A percentile compares a stretch with the other conserved stretches of the same genome.
phyloP scores from a whole-genome alignment of 192 early-diverging fungal species.

The Rhizophagus clarus region DNA sequence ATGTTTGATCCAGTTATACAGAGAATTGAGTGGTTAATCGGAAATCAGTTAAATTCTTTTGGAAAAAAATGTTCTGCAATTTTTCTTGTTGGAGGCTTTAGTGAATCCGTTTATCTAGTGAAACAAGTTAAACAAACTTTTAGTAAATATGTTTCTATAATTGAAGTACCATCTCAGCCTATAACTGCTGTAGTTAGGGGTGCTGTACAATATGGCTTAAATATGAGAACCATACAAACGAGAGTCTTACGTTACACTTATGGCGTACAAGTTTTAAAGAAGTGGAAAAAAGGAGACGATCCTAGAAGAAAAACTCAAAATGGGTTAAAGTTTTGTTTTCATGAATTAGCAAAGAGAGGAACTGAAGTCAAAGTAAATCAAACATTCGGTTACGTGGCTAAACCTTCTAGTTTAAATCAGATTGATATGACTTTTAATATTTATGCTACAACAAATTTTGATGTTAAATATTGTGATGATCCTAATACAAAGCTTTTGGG shows the following conservation, averaged over 20 bases:
- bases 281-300: background rate
- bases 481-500: background rate
- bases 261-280: background rate
- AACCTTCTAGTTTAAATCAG: constrained; percentile 12
- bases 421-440: constrained; percentile 12
- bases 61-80: constrained; percentile 40
- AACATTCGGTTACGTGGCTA: background rate
- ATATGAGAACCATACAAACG: constrained; percentile 14
- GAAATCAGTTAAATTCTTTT: constrained; percentile 44
- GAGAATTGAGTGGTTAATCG: constrained; percentile 42
- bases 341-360: background rate
- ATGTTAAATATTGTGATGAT: constrained; percentile 25
- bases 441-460: background rate
- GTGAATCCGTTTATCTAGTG: constrained; percentile 49
- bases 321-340: background rate
- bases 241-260: constrained; percentile 9
- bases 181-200: constrained; percentile 52
- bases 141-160: constrained; percentile 33
- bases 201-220: constrained; percentile 41
- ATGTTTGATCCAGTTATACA: constrained; percentile 51
- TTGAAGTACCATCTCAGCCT: constrained; percentile 45
- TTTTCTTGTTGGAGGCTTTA: constrained; percentile 59
- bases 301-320: background rate
- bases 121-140: constrained; percentile 38
- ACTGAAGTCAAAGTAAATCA: constrained; percentile 13